Evolutionary conservation across 305 asterid species (phyloP), one percentile per base, ranked within the genome.

Genomic region (Solanum hybrid): DNA sequence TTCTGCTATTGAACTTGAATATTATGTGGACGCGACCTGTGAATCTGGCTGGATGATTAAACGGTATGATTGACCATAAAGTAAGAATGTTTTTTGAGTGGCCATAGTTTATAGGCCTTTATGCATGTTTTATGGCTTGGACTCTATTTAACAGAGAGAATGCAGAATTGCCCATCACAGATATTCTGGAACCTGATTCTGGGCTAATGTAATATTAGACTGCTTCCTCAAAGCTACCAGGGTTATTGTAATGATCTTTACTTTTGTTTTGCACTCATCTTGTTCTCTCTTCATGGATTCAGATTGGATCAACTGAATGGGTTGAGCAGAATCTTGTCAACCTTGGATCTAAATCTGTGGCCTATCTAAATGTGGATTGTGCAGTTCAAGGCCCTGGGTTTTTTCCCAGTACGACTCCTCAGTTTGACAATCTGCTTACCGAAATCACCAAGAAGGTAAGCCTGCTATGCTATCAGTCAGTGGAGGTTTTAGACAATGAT

Each of bases 271-370:
- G 87, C 29, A 20, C 85, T 94, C 88, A 80, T 85, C n/a, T 88
- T 86, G 60, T 88, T 85, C 60, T 29, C 87, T 88, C 87, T 24
- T 26, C 88, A 29, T 90, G 89, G 82, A 91, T 91, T 88, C 95
- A 96, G 99, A 94, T 97, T 92, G 99, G 99, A 77, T 97, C 99
- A 10, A 94, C 98, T 20, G 99, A 97, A 93, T 97, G 99, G 99
- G 98, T 96, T 64, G 99, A 97, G 93, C 95, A 97, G 90, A 96
- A 97, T 92, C 92, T 93, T 42, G n/a, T 92, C 92, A 96, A 93
- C 93, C 96, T 97, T 86, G 96, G 96, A 14, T 89, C 97, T 32
- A 96, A 94, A 92, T 95, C 98, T 16, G 97, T 96, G 87, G 98
- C 98, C 77, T 97, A 97, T 91, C 91, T 97, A 71, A 97, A 97